Conservation (phyloP, 2,329 filamentous ascomycete genomes). For the Ustilaginoidea virens region DNA sequence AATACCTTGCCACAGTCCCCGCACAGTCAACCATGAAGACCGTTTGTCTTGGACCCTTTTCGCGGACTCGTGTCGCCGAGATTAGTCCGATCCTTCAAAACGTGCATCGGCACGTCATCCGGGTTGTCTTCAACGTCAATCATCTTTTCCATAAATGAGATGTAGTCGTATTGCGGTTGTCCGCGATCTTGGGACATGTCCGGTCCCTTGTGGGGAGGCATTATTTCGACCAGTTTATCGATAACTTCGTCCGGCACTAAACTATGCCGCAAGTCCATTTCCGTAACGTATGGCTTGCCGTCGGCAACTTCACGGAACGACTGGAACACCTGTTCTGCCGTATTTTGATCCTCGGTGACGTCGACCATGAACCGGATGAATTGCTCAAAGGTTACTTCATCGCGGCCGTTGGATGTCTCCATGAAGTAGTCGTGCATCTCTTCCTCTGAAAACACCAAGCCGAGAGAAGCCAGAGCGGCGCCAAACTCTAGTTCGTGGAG, state of each 20-base stretch:
- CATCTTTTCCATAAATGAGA: constrained; percentile 88
- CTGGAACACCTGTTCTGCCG: constrained; percentile 95
- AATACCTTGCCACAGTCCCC: background rate
- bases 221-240: constrained; percentile 74
- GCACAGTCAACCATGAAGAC: constrained; percentile 7
- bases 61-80: constrained; percentile 17
- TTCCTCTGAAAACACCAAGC: constrained; percentile 88
- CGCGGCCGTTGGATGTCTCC: constrained; percentile 65
- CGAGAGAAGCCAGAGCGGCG: constrained; percentile 84
- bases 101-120: constrained; percentile 12
- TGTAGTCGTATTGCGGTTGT: constrained; percentile 85
- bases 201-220: constrained; percentile 71
- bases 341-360: constrained; percentile 97
- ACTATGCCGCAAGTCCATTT: constrained; percentile 88
- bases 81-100: constrained; percentile 20
- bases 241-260: constrained; percentile 96
- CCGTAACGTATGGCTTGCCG: constrained; percentile 96
- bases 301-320: constrained; percentile 95
- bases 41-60: constrained; percentile 20
- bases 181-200: constrained; percentile 77
- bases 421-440: constrained; percentile 96
- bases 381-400: constrained; percentile 88
- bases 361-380: constrained; percentile 99
- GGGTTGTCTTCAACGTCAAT: constrained; percentile 30
- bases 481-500: constrained; percentile 91